phyloP scores from a whole-genome alignment of 2,329 filamentous ascomycete genomes.

The Phyllosticta citrichinensis region DNA sequence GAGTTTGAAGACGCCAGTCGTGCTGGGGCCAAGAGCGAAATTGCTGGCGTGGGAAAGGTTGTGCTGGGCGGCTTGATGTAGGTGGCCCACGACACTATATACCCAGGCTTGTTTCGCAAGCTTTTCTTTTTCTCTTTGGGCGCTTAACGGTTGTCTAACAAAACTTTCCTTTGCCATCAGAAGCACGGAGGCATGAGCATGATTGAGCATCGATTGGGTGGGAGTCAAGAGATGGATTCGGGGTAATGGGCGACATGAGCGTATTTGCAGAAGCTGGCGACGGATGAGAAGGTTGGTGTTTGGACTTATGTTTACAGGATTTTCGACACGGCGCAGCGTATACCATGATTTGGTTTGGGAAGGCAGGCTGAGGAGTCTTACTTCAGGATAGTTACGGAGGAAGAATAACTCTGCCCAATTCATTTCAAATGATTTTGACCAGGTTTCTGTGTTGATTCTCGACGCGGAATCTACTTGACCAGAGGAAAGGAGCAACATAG shows the following conservation, averaged over 20 bases:
- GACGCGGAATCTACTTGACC: no score
- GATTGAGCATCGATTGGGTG: no score
- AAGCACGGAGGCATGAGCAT: background rate
- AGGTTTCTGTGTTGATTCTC: no score
- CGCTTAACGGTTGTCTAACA: background rate
- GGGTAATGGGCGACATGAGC: background rate
- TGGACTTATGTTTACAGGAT: background rate
- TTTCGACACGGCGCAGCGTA: background rate
- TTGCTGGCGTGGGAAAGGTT: constrained; percentile 77
- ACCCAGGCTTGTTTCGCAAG: background rate
- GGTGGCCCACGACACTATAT: background rate
- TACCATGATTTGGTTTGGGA: background rate
- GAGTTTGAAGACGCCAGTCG: constrained; percentile 89
- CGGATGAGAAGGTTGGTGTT: background rate
- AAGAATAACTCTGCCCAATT: background rate
- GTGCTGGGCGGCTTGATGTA: constrained; percentile 78
- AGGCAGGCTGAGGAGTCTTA: background rate
- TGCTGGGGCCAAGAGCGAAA: constrained; percentile 64
- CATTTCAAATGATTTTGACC: no score
- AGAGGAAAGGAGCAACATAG: no score
- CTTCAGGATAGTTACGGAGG: background rate
- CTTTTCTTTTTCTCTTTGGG: background rate
- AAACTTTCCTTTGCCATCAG: background rate
- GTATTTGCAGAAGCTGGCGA: background rate
- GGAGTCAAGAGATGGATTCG: background rate